Evolutionary conservation across 805 yeast species (phyloP).

Genomic region (Blastobotrys muscicola): DNA sequence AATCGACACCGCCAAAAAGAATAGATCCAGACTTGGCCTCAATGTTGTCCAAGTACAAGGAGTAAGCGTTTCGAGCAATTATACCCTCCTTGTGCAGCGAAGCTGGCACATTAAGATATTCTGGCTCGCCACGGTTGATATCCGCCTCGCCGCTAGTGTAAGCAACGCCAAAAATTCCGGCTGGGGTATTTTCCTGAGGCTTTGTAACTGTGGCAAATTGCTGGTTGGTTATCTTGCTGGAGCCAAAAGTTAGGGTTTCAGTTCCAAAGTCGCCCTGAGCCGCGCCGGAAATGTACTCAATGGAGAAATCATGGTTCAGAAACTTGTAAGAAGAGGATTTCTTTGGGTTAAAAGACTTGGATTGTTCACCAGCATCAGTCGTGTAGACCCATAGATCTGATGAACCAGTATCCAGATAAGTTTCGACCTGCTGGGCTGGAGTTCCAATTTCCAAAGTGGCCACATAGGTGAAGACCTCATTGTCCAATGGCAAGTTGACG

Average conservation of each 20-base stretch:
- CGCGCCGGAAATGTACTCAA: conserved; percentile 32
- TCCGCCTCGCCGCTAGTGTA: conserved; percentile 28
- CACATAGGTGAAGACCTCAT: conserved; percentile 5
- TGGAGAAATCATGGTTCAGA: conserved; percentile 13
- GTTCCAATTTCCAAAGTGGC: conserved; percentile 40
- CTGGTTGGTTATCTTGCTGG: conserved; percentile 27
- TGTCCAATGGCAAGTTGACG: no score
- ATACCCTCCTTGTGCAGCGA: conserved; percentile 45
- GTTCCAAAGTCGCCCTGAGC: conserved; percentile 36
- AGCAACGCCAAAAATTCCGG: conserved; percentile 38
- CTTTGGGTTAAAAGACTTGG: conserved; percentile 20
- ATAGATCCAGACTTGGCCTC: conserved; percentile 19
- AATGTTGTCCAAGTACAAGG: conserved; percentile 44
- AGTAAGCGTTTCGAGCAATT: conserved; percentile 46
- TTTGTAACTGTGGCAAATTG: conserved; percentile 67
- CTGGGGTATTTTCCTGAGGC: conserved; percentile 42
- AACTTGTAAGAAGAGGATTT: conserved; percentile 19
- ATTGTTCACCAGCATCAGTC: conserved; percentile 1
- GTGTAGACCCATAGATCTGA: conserved; percentile 49
- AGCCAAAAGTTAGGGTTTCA: conserved; percentile 6
- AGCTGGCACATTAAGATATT: conserved; percentile 53
- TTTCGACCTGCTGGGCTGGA: conserved; percentile 40
- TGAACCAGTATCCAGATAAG: conserved; percentile 59
- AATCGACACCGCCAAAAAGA: conserved; percentile 44
- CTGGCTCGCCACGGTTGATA: conserved; percentile 20